Conservation (phyloP, 257 asterid species). For the Eucommia ulmoides region DNA sequence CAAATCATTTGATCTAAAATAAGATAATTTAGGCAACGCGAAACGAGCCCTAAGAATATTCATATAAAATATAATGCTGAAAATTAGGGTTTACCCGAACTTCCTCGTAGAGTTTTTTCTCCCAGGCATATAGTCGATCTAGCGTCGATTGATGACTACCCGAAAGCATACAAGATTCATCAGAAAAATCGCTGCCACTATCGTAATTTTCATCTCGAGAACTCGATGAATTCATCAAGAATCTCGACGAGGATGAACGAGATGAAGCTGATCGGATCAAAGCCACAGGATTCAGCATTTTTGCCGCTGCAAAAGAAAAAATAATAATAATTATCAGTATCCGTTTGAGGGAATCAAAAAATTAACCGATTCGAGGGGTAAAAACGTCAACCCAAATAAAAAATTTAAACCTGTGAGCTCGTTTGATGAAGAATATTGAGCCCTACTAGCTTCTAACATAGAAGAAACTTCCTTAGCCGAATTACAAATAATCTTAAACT, state of each 20-base stretch:
- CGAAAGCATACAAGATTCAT: conserved; percentile 39
- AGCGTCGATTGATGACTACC: conserved; percentile 87
- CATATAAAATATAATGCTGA: too few relatives aligned
- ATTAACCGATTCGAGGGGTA: too few relatives aligned
- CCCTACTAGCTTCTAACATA: conserved; percentile 64
- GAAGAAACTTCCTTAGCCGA: conserved; percentile 68
- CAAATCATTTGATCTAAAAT: too few relatives aligned
- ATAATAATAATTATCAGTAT: too few relatives aligned
- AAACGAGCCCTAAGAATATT: too few relatives aligned
- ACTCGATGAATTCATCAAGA: conserved; percentile 41
- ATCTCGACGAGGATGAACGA: conserved; percentile 68
- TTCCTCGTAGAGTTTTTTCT: conserved; percentile 88
- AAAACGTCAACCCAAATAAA: too few relatives aligned
- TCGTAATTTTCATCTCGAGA: conserved; percentile 50
- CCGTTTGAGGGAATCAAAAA: too few relatives aligned
- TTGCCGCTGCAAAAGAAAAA: conserved; percentile 44
- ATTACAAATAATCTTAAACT: conserved; percentile 55
- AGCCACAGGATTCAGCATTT: conserved; percentile 86
- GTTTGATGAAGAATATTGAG: conserved; percentile 47
- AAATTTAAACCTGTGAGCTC: conserved; percentile 74
- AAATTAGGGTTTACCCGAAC: too few relatives aligned
- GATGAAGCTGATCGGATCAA: conserved; percentile 72
- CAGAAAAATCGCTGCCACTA: conserved; percentile 60
- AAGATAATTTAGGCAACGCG: too few relatives aligned
- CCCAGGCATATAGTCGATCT: conserved; percentile 87